These are phyloP conservation scores for Ganoderma meredithae DNA, from an alignment of 1,284 basidiomycete genomes.

Conservation along the genomic window DNA sequence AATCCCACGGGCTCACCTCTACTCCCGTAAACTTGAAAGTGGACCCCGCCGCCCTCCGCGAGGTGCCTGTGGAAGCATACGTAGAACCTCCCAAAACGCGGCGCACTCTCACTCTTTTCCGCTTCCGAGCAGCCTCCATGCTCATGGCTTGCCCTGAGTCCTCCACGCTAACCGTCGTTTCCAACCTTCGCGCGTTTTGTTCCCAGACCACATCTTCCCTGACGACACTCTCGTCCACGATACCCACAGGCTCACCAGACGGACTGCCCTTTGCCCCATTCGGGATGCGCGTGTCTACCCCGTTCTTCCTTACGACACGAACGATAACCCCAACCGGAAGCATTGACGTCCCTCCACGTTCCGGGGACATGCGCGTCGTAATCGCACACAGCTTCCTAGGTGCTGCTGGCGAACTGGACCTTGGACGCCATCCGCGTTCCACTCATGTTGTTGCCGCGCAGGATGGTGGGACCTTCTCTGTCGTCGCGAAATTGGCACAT, in stretches of 20 bases:
- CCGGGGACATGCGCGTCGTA: neutral
- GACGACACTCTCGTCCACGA: conserved; percentile 41
- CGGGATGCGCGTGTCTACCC: conserved; percentile 33
- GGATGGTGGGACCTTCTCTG: conserved; percentile 30
- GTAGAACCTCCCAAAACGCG: neutral
- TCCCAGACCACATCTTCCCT: conserved; percentile 38
- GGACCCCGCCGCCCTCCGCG: neutral
- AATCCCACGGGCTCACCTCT: neutral
- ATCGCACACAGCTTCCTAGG: conserved; percentile 32
- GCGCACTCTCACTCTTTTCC: neutral
- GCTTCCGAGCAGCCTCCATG: neutral
- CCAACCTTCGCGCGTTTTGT: conserved; percentile 24
- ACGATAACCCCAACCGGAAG: conserved; percentile 1
- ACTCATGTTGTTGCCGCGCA: conserved; percentile 37
- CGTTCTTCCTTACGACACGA: conserved; percentile 9
- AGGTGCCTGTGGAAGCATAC: neutral
- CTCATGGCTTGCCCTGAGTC: neutral
- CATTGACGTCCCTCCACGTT: conserved; percentile 1
- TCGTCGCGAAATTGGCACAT: conserved; percentile 38
- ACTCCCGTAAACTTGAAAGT: neutral
- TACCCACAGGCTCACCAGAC: conserved; percentile 4
- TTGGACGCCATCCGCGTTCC: conserved; percentile 40
- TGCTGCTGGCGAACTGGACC: conserved; percentile 39
- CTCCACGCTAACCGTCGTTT: too few species aligned
- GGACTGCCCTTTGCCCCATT: neutral